Evolutionary conservation across 179 eudicot species (phyloP).

Genomic region (Silene vulgaris): DNA sequence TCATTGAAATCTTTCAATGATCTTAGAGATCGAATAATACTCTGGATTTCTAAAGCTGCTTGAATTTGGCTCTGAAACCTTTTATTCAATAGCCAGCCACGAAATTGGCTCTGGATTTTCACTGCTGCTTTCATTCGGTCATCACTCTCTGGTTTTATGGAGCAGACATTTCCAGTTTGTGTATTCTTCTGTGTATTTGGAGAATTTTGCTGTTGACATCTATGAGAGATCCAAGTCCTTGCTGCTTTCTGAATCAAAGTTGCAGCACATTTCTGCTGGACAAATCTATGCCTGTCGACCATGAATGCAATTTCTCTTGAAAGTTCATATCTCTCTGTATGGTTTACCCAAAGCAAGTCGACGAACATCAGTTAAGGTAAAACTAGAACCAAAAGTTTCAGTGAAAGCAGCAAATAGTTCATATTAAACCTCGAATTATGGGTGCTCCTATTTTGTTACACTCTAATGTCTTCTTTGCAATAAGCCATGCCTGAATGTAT

Average conservation of each 20-base stretch:
- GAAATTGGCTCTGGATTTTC: slow-evolving; percentile 55
- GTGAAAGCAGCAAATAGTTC: slow-evolving; percentile 24
- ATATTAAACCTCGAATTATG: slow-evolving; percentile 27
- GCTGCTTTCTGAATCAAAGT: slow-evolving; percentile 48
- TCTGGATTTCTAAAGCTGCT: slow-evolving; percentile 57
- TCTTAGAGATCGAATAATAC: slow-evolving; percentile 38
- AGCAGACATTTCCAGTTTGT: slow-evolving; percentile 15
- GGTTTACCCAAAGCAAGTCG: slow-evolving; percentile 13
- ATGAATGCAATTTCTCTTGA: slow-evolving; percentile 30
- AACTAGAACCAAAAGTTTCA: background rate
- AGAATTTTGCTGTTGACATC: slow-evolving; percentile 19
- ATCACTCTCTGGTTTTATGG: slow-evolving; percentile 19
- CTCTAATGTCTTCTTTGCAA: slow-evolving; percentile 30
- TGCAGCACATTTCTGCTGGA: slow-evolving; percentile 43
- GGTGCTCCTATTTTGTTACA: slow-evolving; percentile 22
- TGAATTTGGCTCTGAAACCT: slow-evolving; percentile 36
- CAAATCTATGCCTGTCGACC: slow-evolving; percentile 52
- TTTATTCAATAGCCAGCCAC: slow-evolving; percentile 44
- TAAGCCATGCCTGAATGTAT: slow-evolving; percentile 53
- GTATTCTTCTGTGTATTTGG: slow-evolving; percentile 16
- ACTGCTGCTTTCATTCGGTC: slow-evolving; percentile 31
- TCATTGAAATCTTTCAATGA: slow-evolving; percentile 29
- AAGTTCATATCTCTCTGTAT: slow-evolving; percentile 37
- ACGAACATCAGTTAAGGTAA: background rate
- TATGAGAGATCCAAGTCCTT: slow-evolving; percentile 42